A percentile compares a stretch with the other conserved stretches of the same genome.
Conservation (phyloP, 805 yeast species). For the Groenewaldozyma salmanticensis region DNA sequence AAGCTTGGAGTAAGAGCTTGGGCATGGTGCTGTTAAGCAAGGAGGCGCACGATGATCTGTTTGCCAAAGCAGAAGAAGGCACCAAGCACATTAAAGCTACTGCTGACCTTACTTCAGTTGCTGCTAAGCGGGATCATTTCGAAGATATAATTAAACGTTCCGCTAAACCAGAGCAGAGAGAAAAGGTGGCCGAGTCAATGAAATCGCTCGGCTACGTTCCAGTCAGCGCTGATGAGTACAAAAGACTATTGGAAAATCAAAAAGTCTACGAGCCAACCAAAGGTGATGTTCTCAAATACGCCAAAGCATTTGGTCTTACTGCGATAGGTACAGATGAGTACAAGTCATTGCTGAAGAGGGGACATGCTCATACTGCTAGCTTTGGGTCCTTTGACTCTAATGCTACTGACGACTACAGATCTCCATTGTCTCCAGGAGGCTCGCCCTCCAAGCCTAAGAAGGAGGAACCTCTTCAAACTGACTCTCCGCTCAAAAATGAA, state of each 20-base stretch:
- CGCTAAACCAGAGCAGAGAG: slow-evolving; percentile 3
- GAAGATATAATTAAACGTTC: slow-evolving; percentile 21
- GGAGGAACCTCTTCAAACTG: too few species aligned
- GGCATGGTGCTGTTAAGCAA: slow-evolving; percentile 22
- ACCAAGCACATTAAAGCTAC: slow-evolving; percentile 6
- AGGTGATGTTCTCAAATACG: slow-evolving; percentile 27
- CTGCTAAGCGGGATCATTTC: slow-evolving; percentile 24
- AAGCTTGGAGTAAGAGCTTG: slow-evolving; percentile 18
- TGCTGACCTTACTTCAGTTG: slow-evolving; percentile 16
- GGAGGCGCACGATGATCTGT: slow-evolving; percentile 9
- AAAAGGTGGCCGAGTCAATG: slow-evolving; percentile 22
- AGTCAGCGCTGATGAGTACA: slow-evolving; percentile 28
- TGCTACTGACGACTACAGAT: background rate
- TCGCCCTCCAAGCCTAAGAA: background rate
- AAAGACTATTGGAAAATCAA: slow-evolving; percentile 23
- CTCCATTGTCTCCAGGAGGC: background rate
- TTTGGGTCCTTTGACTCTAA: slow-evolving; percentile 4
- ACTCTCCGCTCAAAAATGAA: too few species aligned
- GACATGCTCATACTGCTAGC: slow-evolving; percentile 7
- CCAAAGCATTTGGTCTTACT: slow-evolving; percentile 35
- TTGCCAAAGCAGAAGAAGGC: slow-evolving; percentile 15
- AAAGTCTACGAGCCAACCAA: slow-evolving; percentile 25
- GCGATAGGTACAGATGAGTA: slow-evolving; percentile 39
- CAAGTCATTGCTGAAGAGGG: slow-evolving; percentile 24
- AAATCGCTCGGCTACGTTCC: slow-evolving; percentile 27